A percentile compares a stretch with the other conserved stretches of the same genome.
phyloP scores from a whole-genome alignment of 129 eudicot genomes.

The Tagetes erecta region DNA sequence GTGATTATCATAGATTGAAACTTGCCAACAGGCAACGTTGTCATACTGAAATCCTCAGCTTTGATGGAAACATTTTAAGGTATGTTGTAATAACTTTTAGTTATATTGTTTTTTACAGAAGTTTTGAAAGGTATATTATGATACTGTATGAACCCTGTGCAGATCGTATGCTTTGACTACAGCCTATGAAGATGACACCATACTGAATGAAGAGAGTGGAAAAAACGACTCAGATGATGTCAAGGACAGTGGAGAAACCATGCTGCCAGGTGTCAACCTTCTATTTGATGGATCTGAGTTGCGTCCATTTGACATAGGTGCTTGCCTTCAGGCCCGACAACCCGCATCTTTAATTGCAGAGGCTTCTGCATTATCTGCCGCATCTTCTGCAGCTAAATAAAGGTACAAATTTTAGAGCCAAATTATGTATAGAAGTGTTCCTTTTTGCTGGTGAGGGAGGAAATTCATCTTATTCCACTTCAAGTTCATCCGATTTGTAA shows the following conservation, averaged over 20 bases:
- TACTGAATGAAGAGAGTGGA: slow-evolving; percentile 58
- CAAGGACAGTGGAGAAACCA: slow-evolving; percentile 69
- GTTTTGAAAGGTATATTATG: slow-evolving; percentile 4
- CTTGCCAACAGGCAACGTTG: slow-evolving; percentile 41
- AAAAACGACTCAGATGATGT: slow-evolving; percentile 62
- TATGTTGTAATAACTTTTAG: slow-evolving; percentile 26
- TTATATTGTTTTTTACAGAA: not conserved
- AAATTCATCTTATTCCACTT: slow-evolving; percentile 7
- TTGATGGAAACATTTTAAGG: slow-evolving; percentile 59
- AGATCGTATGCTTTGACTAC: slow-evolving; percentile 86
- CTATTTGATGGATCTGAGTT: slow-evolving; percentile 86
- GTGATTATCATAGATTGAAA: slow-evolving; percentile 32
- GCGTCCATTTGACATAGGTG: slow-evolving; percentile 93
- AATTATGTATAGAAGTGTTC: slow-evolving; percentile 30
- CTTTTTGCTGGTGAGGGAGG: slow-evolving; percentile 10
- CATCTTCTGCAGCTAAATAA: slow-evolving; percentile 25
- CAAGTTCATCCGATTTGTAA: not conserved
- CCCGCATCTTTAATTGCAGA: slow-evolving; percentile 86
- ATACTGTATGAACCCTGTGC: slow-evolving; percentile 33
- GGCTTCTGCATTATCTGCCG: slow-evolving; percentile 71
- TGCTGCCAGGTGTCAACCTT: slow-evolving; percentile 89
- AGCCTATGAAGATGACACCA: slow-evolving; percentile 59
- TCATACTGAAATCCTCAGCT: slow-evolving; percentile 38
- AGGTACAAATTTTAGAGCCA: slow-evolving; percentile 18
- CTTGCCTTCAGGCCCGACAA: slow-evolving; percentile 96